Base-by-base conservation (phyloP, 257 asterid genomes). In the Primulina eburnea region DNA sequence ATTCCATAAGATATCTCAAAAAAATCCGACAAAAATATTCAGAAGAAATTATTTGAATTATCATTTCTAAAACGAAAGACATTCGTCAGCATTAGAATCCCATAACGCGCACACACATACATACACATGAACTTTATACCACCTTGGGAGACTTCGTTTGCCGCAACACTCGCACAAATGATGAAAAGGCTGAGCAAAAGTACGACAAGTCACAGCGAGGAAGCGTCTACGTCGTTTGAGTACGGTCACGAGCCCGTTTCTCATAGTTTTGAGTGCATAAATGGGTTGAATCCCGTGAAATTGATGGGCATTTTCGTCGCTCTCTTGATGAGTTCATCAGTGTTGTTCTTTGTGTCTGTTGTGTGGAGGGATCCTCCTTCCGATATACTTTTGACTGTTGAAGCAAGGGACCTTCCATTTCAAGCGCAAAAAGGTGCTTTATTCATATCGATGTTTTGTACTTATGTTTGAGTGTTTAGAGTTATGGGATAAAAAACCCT, bases 151-250 rank as follows among this genome's bases (percentile, higher is more conserved):
- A 43, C 53, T 43, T 43, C 6, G 18, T 43, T 43, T 11, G 53
- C n/a, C 12, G 53, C 53, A 4, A 43, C n/a, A 43, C 53, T 4
- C 4, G 4, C 52, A 40, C 52, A 43, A 40, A 43, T 43, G 30
- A 89, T 89, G 93, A 89, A 83, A 75, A 69, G 86, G 84, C 64
- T 67, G 37, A 79, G 77, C 75, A 78, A 77, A 32, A 29, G 12
- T 14, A 59, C 67, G 26, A 40, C 78, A 71, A 64, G 18, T 43
- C 75, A 65, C 73, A 72, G 53, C 62, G 61, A 68, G 12, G 53
- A 12, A 52, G 74, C 65, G 53, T 8, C 64, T 24, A 24, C 26
- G 26, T 24, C 26, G 26, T 24, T 24, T 24, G 26, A 24, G 26
- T 24, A 24, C 26, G 26, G 26, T 1, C 26, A 24, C 26, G 26